These are phyloP conservation scores for Apiospora kogelbergensis DNA, from an alignment of 2,329 filamentous ascomycete species.

Conservation along the genomic window DNA sequence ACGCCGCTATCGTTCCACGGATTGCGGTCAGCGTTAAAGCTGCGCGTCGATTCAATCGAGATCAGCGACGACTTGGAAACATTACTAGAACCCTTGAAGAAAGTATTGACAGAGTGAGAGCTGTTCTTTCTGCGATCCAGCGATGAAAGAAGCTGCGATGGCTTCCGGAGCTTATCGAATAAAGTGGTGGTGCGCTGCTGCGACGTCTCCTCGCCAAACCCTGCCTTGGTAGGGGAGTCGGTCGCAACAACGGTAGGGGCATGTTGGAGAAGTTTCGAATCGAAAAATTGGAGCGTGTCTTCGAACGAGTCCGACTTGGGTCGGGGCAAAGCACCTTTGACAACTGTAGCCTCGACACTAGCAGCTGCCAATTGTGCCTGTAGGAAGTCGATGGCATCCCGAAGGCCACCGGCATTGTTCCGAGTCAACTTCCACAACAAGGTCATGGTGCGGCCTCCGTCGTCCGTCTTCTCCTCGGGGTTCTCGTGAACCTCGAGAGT, in stretches of 20 bases:
- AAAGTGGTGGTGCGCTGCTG: conserved; percentile 77
- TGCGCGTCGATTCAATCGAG: conserved; percentile 92
- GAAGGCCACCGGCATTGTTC: conserved; percentile 93
- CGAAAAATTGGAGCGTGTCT: conserved; percentile 93
- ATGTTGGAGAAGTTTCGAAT: conserved; percentile 93
- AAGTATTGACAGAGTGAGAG: conserved; percentile 78
- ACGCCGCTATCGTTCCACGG: conserved; percentile 98
- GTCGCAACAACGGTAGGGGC: conserved; percentile 77
- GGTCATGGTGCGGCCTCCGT: conserved; percentile 57
- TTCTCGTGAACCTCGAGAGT: conserved; percentile 74
- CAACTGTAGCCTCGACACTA: conserved; percentile 81
- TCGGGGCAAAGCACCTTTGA: conserved; percentile 94
- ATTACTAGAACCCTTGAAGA: conserved; percentile 91
- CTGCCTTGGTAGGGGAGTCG: conserved; percentile 85
- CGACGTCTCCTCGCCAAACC: conserved; percentile 77
- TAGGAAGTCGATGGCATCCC: conserved; percentile 94
- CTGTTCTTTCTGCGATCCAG: conserved; percentile 94
- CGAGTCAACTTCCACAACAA: conserved; percentile 84
- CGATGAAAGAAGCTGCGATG: conserved; percentile 79
- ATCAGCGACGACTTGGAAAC: conserved; percentile 94
- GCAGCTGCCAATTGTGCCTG: conserved; percentile 82
- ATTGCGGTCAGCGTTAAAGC: conserved; percentile 86
- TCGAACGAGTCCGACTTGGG: conserved; percentile 99
- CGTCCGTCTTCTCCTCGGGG: conserved; percentile 56
- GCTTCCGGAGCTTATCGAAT: conserved; percentile 91